phyloP scores from a whole-genome alignment of 176 grass and related monocot species.

The Canna indica region DNA sequence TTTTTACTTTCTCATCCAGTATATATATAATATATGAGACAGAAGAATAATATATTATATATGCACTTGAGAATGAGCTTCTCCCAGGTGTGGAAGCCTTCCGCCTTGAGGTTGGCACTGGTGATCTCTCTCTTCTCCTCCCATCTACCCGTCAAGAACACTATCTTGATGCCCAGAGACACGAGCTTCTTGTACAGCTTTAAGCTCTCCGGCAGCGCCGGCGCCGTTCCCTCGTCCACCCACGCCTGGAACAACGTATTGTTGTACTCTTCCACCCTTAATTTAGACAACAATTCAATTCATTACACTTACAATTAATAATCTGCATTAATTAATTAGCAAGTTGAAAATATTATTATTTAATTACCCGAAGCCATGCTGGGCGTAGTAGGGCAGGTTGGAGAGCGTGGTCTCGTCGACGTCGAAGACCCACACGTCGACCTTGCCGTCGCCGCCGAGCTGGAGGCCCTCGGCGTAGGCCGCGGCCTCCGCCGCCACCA shows the following conservation, averaged over 20 bases:
- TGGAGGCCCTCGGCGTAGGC: neutral
- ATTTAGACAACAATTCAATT: too few relatives aligned
- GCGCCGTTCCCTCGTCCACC: conserved; percentile 27
- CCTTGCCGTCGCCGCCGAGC: conserved; percentile 15
- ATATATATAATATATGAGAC: too few relatives aligned
- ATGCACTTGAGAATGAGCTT: conserved; percentile 32
- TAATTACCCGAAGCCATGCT: conserved; percentile 2
- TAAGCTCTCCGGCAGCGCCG: conserved; percentile 26
- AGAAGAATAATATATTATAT: too few relatives aligned
- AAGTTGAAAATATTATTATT: too few relatives aligned
- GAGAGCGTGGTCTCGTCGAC: conserved; percentile 21
- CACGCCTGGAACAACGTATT: conserved; percentile 26
- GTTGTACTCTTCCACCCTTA: conserved; percentile 18
- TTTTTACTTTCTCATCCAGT: too few relatives aligned
- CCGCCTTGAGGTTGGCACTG: conserved; percentile 4
- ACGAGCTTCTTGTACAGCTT: conserved; percentile 28
- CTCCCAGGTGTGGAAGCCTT: conserved; percentile 26
- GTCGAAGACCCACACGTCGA: conserved; percentile 23
- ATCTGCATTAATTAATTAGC: too few relatives aligned
- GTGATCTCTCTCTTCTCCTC: conserved; percentile 30
- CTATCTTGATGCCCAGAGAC: conserved; percentile 33
- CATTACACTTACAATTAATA: too few relatives aligned
- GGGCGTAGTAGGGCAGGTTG: conserved; percentile 13
- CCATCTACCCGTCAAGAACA: conserved; percentile 37
- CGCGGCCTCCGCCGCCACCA: neutral